These are phyloP conservation scores for Eleusine indica DNA, from an alignment of 176 grass and related monocot genomes.

Conservation along the genomic window DNA sequence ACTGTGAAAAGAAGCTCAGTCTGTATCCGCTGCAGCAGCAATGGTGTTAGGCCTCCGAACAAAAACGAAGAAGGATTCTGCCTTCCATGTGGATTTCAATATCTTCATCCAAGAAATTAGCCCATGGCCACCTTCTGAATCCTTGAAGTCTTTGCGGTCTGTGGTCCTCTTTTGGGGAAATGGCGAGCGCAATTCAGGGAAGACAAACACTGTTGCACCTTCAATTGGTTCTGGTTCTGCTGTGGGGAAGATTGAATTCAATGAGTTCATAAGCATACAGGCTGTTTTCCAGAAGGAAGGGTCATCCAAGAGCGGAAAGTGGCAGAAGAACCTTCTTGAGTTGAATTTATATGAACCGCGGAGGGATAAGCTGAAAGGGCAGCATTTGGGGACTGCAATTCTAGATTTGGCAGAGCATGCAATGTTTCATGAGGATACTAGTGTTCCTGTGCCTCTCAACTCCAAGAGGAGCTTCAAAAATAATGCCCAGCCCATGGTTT, in stretches of 20 bases:
- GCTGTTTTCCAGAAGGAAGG: slow-evolving; percentile 77
- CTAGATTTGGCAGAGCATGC: slow-evolving; percentile 88
- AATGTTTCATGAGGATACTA: slow-evolving; percentile 66
- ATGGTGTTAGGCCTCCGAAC: slow-evolving; percentile 86
- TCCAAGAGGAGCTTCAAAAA: slow-evolving; percentile 84
- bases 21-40: slow-evolving; percentile 38
- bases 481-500: slow-evolving; percentile 65
- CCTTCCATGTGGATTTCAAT: slow-evolving; percentile 78
- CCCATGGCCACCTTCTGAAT: slow-evolving; percentile 92
- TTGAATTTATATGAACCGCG: slow-evolving; percentile 89
- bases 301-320: slow-evolving; percentile 65
- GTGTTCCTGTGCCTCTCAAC: slow-evolving; percentile 64
- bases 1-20: slow-evolving; percentile 6
- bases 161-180: slow-evolving; percentile 93
- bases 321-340: slow-evolving; percentile 93
- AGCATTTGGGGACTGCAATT: slow-evolving; percentile 72
- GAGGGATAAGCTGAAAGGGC: slow-evolving; percentile 89
- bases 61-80: slow-evolving; percentile 68
- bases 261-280: slow-evolving; percentile 84
- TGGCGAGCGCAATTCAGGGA: slow-evolving; percentile 66
- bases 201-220: slow-evolving; percentile 57
- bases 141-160: slow-evolving; percentile 73
- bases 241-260: slow-evolving; percentile 77
- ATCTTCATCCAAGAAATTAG: slow-evolving; percentile 93
- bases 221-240: slow-evolving; percentile 52